Percentiles rank a stretch among this genome's conserved stretches.
phyloP scores from a whole-genome alignment of 768 basidiomycete species.

The Hemileccinum impolitum region DNA sequence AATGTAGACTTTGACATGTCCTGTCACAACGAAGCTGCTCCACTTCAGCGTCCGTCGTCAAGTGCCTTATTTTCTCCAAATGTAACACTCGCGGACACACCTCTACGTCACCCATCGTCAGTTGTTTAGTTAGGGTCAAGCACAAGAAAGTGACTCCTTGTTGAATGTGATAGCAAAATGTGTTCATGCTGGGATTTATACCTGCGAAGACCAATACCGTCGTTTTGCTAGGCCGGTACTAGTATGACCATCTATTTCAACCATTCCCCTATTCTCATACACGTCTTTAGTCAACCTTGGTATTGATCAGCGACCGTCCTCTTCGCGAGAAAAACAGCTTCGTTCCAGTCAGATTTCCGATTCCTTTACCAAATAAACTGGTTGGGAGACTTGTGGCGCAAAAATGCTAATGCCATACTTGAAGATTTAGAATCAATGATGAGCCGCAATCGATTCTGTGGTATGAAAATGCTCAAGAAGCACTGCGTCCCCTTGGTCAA shows the following conservation, averaged over 20 bases:
- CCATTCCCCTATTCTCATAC: neutral
- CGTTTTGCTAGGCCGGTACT: conserved; percentile 91
- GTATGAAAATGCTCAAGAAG: conserved; percentile 99
- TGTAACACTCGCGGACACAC: conserved; percentile 98
- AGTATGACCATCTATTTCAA: conserved; percentile 24
- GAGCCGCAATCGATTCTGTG: conserved; percentile 90
- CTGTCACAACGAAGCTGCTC: no score
- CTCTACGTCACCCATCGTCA: conserved; percentile 97
- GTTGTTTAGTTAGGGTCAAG: conserved; percentile 97
- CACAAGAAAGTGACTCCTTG: conserved; percentile 98
- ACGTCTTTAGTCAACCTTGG: conserved; percentile 83
- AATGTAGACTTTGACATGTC: no score
- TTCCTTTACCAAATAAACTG: conserved; percentile 95
- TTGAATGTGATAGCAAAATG: conserved; percentile 98
- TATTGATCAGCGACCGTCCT: conserved; percentile 95
- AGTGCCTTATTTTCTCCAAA: conserved; percentile 86
- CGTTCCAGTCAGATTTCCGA: conserved; percentile 97
- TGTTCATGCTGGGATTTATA: conserved; percentile 99
- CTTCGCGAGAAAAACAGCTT: conserved; percentile 94
- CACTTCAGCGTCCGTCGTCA: conserved; percentile 96
- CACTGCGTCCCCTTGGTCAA: conserved; percentile 98
- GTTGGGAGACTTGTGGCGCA: conserved; percentile 96
- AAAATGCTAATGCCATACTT: conserved; percentile 89
- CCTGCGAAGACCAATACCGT: conserved; percentile 99
- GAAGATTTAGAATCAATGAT: conserved; percentile 98